Evolutionary conservation across 2,329 filamentous ascomycete species (phyloP).

Genomic region (Beauveria australis): DNA sequence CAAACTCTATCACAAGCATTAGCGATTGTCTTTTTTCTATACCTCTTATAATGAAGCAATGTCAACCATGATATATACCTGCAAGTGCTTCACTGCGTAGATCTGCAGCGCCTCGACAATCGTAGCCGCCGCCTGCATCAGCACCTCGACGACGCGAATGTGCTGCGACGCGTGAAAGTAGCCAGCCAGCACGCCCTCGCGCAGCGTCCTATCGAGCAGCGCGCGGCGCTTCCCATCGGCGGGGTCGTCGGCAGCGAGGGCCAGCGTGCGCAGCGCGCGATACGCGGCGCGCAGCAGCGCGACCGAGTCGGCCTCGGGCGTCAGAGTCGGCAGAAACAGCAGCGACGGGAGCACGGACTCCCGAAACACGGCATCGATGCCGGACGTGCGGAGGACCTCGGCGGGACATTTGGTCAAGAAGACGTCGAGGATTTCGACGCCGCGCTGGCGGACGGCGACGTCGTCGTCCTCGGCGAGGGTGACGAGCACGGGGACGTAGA

Average conservation of each 20-base stretch:
- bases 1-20: constrained; percentile 41
- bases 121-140: constrained; percentile 41
- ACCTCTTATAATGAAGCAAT: neutral
- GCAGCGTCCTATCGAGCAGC: constrained; percentile 46
- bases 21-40: neutral
- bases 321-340: constrained; percentile 69
- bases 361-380: constrained; percentile 60
- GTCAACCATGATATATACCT: constrained; percentile 31
- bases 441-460: constrained; percentile 42
- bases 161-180: constrained; percentile 53
- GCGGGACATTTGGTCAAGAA: constrained; percentile 50
- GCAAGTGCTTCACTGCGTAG: constrained; percentile 58
- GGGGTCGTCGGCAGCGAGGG: constrained; percentile 34
- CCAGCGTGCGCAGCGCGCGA: constrained; percentile 51
- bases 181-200: constrained; percentile 46
- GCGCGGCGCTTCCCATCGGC: constrained; percentile 22
- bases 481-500: constrained; percentile 62
- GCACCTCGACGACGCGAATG: constrained; percentile 44
- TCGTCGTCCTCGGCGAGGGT: constrained; percentile 59
- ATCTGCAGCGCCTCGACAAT: constrained; percentile 53
- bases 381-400: constrained; percentile 49
- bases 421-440: constrained; percentile 42
- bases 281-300: constrained; percentile 58
- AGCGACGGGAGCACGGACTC: constrained; percentile 64
- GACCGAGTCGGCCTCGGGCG: constrained; percentile 62